Percentiles rank a stretch among this genome's conserved stretches.
These are phyloP conservation scores for Penicillium verhagenii DNA, from an alignment of 495 filamentous ascomycete species.

Conservation along the genomic window DNA sequence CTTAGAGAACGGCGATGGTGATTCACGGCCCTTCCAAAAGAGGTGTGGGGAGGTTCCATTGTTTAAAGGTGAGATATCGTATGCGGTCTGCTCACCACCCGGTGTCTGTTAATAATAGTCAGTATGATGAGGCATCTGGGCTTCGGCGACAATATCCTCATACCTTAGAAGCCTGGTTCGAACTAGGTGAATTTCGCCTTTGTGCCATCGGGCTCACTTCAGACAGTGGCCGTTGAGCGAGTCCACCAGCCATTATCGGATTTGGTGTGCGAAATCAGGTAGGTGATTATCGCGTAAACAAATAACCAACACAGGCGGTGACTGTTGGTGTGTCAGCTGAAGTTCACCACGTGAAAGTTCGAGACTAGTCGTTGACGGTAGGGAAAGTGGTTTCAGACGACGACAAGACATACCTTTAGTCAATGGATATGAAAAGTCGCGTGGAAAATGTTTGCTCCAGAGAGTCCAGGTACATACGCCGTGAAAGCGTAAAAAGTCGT, in stretches of 20 bases:
- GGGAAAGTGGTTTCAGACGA: neutral
- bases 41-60: constrained; percentile 67
- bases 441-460: constrained; percentile 19
- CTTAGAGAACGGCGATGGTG: constrained; percentile 57
- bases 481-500: constrained; percentile 22
- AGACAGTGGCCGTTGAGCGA: constrained; percentile 50
- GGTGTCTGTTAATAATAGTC: constrained; percentile 34
- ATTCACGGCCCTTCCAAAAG: constrained; percentile 82
- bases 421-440: constrained; percentile 17
- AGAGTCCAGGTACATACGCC: constrained; percentile 16
- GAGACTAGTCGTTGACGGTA: neutral
- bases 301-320: neutral
- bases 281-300: neutral
- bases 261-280: constrained; percentile 6
- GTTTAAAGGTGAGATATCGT: constrained; percentile 71
- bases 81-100: constrained; percentile 67
- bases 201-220: constrained; percentile 57
- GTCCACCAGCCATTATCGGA: constrained; percentile 38
- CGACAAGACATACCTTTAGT: constrained; percentile 23
- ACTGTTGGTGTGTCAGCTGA: constrained; percentile 9
- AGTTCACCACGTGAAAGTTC: constrained; percentile 2
- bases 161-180: constrained; percentile 69
- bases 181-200: constrained; percentile 72
- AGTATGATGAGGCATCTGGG: constrained; percentile 31
- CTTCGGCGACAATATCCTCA: constrained; percentile 1